Evolutionary conservation across 805 yeast genomes (phyloP).

Genomic region (Barnettozyma salicaria): DNA sequence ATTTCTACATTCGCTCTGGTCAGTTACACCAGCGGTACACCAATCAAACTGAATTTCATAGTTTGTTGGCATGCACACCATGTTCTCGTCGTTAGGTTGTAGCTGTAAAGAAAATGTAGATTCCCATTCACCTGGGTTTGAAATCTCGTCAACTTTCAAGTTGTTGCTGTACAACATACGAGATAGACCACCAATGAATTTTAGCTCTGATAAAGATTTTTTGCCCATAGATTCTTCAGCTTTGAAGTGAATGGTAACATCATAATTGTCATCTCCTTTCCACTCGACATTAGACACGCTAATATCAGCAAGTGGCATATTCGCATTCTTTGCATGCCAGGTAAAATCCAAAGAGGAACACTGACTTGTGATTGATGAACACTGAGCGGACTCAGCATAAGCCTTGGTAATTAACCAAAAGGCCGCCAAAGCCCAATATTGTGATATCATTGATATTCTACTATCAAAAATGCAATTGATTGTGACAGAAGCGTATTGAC

Average conservation of each 20-base stretch:
- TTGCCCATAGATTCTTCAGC: conserved; percentile 7
- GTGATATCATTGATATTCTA: too few relatives aligned
- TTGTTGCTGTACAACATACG: conserved; percentile 10
- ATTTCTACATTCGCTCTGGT: conserved; percentile 14
- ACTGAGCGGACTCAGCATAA: background rate
- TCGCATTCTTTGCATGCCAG: conserved; percentile 3
- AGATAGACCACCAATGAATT: conserved; percentile 10
- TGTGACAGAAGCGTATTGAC: too few relatives aligned
- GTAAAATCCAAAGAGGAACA: conserved; percentile 10
- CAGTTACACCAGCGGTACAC: conserved; percentile 15
- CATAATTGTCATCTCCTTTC: conserved; percentile 8
- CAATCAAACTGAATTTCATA: conserved; percentile 15
- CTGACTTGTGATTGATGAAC: background rate
- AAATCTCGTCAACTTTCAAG: conserved; percentile 4
- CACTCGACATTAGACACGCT: conserved; percentile 8
- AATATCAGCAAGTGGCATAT: conserved; percentile 12
- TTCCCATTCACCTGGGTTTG: conserved; percentile 11
- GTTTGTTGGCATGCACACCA: conserved; percentile 7
- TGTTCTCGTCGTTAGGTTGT: conserved; percentile 1
- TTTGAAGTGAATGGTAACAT: conserved; percentile 10
- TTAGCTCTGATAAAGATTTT: conserved; percentile 11
- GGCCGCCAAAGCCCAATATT: background rate
- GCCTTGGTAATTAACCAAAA: background rate
- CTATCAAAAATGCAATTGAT: too few relatives aligned
- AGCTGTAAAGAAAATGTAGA: conserved; percentile 8